phyloP scores from a whole-genome alignment of 139 green algal species.

The Edaphochlamys debaryana region DNA sequence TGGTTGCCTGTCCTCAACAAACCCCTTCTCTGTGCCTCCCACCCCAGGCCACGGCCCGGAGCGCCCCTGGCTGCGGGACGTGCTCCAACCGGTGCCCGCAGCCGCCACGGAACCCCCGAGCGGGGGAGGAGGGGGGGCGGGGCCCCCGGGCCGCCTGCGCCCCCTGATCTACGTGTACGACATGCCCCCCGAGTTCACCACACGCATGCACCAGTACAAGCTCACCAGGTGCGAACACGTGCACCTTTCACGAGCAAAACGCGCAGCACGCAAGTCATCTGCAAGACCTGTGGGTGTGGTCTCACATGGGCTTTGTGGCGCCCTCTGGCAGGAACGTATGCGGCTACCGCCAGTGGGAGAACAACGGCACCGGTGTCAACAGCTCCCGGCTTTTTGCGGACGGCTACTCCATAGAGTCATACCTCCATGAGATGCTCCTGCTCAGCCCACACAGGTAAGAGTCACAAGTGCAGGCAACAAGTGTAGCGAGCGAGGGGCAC shows the following conservation, averaged over 20 bases:
- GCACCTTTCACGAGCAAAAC: too few species aligned
- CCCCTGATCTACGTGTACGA: conserved; percentile 72
- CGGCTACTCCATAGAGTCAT: conserved; percentile 54
- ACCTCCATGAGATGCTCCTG: conserved; percentile 71
- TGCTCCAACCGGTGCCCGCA: conserved; percentile 12
- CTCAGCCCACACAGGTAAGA: conserved; percentile 26
- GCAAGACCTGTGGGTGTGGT: too few species aligned
- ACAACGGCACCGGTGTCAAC: too few species aligned
- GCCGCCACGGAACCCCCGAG: conserved; percentile 4
- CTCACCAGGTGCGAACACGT: not conserved
- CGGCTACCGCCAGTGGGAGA: too few species aligned
- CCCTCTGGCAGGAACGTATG: too few species aligned
- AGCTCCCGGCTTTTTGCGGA: not conserved
- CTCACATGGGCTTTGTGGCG: too few species aligned
- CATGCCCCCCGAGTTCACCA: conserved; percentile 59
- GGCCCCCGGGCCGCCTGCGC: conserved; percentile 7
- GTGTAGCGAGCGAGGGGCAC: too few species aligned
- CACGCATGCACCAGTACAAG: conserved; percentile 55
- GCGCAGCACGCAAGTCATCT: too few species aligned
- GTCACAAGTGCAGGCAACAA: too few species aligned
- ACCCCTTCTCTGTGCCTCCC: too few species aligned
- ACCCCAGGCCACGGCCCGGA: not conserved
- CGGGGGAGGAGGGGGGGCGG: not conserved
- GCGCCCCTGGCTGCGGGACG: conserved; percentile 45
- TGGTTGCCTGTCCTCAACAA: too few species aligned